Percentiles rank a stretch among this genome's conserved stretches.
Conservation (phyloP, 805 yeast species). For the Pichia manshurica region DNA sequence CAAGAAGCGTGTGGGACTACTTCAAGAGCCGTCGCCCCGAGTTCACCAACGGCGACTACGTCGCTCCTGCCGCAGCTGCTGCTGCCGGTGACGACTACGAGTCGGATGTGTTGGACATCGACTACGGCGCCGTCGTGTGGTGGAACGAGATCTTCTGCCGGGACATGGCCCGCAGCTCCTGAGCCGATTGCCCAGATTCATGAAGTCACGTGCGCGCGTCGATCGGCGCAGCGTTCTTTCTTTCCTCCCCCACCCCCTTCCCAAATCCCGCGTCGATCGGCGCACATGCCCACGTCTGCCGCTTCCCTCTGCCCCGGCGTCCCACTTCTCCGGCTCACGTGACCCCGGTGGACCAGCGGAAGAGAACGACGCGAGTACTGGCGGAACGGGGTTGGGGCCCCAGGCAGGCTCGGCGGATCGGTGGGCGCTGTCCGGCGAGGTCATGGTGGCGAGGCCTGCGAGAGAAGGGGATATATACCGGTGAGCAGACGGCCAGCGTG, state of each 20-base stretch:
- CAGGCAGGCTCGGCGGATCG: constrained; percentile 2
- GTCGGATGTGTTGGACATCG: background rate
- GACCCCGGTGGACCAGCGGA: constrained; percentile 1
- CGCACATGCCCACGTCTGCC: too few species aligned
- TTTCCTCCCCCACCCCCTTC: too few species aligned
- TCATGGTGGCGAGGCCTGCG: background rate
- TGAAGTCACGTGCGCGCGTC: background rate
- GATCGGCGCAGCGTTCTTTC: background rate
- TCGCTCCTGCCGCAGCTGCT: background rate
- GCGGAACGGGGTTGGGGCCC: too few species aligned
- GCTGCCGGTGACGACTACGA: background rate
- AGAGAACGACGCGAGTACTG: background rate
- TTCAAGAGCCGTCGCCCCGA: constrained; percentile 70
- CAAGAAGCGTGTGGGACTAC: constrained; percentile 91
- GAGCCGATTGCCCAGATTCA: background rate
- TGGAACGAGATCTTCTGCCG: background rate
- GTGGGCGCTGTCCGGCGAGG: background rate
- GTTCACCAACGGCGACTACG: constrained; percentile 50
- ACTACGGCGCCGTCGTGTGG: background rate
- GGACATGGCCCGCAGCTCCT: background rate
- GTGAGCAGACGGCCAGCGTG: background rate
- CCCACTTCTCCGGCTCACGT: too few species aligned
- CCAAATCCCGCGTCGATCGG: too few species aligned
- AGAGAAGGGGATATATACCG: too few species aligned
- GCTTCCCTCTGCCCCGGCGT: too few species aligned